Conservation (phyloP, 306 rosid species). For the Sindora glabra region DNA sequence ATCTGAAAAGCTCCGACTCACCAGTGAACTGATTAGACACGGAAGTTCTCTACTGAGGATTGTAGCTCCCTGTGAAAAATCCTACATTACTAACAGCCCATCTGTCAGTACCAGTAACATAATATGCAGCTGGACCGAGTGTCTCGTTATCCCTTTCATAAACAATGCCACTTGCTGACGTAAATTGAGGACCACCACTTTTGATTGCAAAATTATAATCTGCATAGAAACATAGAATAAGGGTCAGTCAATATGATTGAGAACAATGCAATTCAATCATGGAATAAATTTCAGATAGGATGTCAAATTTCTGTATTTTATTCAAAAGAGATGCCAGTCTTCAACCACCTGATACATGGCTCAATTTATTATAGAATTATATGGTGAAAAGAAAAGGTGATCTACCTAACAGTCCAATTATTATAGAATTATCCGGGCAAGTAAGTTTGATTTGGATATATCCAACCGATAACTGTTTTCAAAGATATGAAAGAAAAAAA, state of each 20-base stretch:
- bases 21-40: slow-evolving; percentile 33
- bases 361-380: too few species aligned
- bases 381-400: too few species aligned
- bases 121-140: slow-evolving; percentile 74
- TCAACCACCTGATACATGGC: too few species aligned
- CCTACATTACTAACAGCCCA: slow-evolving; percentile 83
- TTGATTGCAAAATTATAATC: slow-evolving; percentile 60
- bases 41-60: slow-evolving; percentile 15
- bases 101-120: slow-evolving; percentile 34
- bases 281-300: too few species aligned
- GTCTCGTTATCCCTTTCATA: slow-evolving; percentile 44
- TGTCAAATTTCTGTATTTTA: too few species aligned
- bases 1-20: slow-evolving; percentile 58
- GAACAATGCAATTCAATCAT: not conserved
- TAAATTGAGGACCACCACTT: slow-evolving; percentile 53
- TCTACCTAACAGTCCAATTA: too few species aligned
- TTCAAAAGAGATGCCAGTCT: too few species aligned
- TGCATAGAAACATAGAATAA: slow-evolving; percentile 17
- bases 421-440: too few species aligned
- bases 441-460: too few species aligned
- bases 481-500: too few species aligned
- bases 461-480: too few species aligned
- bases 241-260: not conserved
- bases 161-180: slow-evolving; percentile 16
- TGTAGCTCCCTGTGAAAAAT: slow-evolving; percentile 16